Evolutionary conservation across 2,329 filamentous ascomycete species (phyloP), one percentile per base, ranked within the genome.

Genomic region (Alternaria arborescens): DNA sequence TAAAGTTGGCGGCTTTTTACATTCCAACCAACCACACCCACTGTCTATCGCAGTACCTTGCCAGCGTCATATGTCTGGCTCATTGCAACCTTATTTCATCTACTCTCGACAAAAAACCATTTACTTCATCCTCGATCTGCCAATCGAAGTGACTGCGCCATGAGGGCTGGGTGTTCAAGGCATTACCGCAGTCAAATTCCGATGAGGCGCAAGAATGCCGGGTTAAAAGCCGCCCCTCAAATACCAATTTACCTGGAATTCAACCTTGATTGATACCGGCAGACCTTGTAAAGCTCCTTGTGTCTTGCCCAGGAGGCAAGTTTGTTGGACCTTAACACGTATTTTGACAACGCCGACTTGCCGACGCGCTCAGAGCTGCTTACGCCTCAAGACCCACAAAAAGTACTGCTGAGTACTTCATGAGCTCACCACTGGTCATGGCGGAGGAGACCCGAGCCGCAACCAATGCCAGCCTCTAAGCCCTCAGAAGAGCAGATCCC

Each of bases 1-100:
- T 14, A 53, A 53, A 52, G 46, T 28, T 52, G 18, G 3, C 46
- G 54, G 54, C 54, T 42, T 56, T 56, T 56, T n/a, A 18, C 46
- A 52, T 10, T n/a, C 38, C n/a, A 43, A 26, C 54, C 36, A 51
- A 51, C 54, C 43, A 51, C 4, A 6, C 34, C n/a, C 7, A 5
- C 22, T 28, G 32, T 26, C 3, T n/a, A 36, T n/a, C 12, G 22
- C 22, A 20, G 42, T 14, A 24, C 30, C 32, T 28, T 52, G 36
- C 14, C 34, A 10, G 24, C 24, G 11, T 18, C 36, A 52, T 52
- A 10, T 52, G 34, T 38, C 22, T 52, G 47, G 47, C 16, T 40
- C 34, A 51, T 51, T 38, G 22, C 32, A 26, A 52, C 18, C 14
- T 16, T 30, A 36, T 11, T 34, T 48, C 46, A 48, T 48, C 18